Percentiles rank a stretch among this genome's conserved stretches.
Conservation (phyloP, 352 stramenopile species). For the Phytophthora nicotianae region DNA sequence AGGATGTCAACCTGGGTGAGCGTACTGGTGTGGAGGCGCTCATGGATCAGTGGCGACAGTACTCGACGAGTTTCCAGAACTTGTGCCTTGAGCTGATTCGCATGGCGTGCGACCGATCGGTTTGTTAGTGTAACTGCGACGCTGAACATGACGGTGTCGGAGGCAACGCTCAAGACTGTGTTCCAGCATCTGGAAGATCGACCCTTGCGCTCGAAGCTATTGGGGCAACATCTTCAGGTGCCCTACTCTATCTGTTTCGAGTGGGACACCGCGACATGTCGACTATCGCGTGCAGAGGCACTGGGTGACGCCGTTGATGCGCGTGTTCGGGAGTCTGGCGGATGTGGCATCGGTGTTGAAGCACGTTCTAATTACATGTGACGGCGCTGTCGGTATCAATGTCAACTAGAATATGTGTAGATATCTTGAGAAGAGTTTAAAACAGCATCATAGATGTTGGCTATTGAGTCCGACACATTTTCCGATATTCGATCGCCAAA, state of each 20-base stretch:
- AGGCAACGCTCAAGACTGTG: not conserved
- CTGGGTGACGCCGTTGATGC: not conserved
- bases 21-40: not conserved
- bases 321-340: no score
- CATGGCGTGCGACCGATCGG: slow-evolving; percentile 1
- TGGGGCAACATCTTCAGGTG: not conserved
- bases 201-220: not conserved
- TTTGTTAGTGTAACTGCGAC: slow-evolving; percentile 17
- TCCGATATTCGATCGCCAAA: no score
- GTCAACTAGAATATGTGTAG: no score
- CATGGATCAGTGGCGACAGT: not conserved
- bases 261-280: not conserved
- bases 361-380: not conserved
- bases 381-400: not conserved
- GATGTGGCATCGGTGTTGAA: not conserved
- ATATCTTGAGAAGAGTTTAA: no score
- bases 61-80: not conserved
- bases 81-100: not conserved
- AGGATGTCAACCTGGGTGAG: not conserved
- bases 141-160: not conserved
- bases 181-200: not conserved
- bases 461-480: no score
- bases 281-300: not conserved
- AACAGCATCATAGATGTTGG: no score
- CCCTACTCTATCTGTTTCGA: not conserved